Conservation (phyloP, 345 rosid species). For the Brassica juncea region DNA sequence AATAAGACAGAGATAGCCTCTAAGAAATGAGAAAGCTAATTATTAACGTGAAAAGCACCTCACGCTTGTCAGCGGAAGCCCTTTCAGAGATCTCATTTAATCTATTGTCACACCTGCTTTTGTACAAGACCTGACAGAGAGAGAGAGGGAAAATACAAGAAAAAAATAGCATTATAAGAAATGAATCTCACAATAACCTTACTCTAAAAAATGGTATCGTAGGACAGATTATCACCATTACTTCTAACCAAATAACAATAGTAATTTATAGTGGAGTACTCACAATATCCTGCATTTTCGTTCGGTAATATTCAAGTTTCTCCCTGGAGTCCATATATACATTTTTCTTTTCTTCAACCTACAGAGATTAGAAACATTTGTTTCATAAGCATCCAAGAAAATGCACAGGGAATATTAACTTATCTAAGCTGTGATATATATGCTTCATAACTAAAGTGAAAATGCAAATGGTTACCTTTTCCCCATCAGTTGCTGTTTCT, state of each 20-base stretch:
- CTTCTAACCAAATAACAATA: conserved; percentile 12
- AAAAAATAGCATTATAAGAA: conserved; percentile 17
- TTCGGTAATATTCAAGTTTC: conserved; percentile 89
- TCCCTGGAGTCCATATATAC: conserved; percentile 80
- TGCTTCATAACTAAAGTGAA: background rate
- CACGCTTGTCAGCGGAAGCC: conserved; percentile 88
- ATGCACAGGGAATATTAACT: conserved; percentile 15
- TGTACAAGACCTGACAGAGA: conserved; percentile 69
- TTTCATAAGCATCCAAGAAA: conserved; percentile 28
- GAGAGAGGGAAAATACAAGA: background rate
- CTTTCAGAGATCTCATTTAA: conserved; percentile 94
- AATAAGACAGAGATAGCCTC: conserved; percentile 27
- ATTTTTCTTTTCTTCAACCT: conserved; percentile 66
- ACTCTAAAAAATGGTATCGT: background rate
- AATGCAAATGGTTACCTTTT: conserved; percentile 53
- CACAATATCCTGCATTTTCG: conserved; percentile 97
- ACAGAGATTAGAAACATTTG: conserved; percentile 23
- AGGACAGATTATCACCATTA: background rate
- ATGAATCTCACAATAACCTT: too few species aligned
- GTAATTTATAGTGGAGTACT: conserved; percentile 46
- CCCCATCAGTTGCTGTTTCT: conserved; percentile 51
- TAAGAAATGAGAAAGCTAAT: conserved; percentile 6
- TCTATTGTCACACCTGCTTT: conserved; percentile 95
- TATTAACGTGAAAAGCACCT: conserved; percentile 52
- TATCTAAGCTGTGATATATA: conserved; percentile 6